Percentiles rank a stretch among this genome's conserved stretches.
Conservation (phyloP, 495 filamentous ascomycete species). For the Xylaria grammica region DNA sequence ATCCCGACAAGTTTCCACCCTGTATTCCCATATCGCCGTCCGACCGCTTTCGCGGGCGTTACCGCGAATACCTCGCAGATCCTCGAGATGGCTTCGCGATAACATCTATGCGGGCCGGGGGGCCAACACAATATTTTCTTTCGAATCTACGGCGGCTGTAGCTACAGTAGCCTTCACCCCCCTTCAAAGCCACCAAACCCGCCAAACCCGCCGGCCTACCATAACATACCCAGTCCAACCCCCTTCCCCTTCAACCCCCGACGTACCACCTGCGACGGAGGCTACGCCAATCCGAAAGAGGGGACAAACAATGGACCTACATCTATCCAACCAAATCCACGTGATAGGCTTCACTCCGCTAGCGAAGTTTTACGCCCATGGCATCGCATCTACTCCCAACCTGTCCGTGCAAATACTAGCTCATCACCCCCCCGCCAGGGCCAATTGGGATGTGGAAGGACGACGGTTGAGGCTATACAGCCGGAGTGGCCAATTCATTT, state of each 20-base stretch:
- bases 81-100: constrained; percentile 53
- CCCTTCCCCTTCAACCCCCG: background rate
- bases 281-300: background rate
- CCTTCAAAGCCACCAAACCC: background rate
- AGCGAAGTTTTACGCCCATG: constrained; percentile 58
- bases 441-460: constrained; percentile 33
- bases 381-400: constrained; percentile 45
- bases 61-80: constrained; percentile 55
- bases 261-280: background rate
- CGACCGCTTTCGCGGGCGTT: constrained; percentile 58
- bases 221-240: no score
- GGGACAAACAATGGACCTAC: background rate
- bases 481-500: background rate
- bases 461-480: constrained; percentile 27
- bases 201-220: no score
- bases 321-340: constrained; percentile 49
- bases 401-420: constrained; percentile 37
- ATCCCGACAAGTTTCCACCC: constrained; percentile 43
- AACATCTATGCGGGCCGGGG: constrained; percentile 56
- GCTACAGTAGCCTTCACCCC: background rate
- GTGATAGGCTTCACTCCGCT: constrained; percentile 56
- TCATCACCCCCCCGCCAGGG: constrained; percentile 23
- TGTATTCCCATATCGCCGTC: constrained; percentile 45
- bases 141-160: background rate
- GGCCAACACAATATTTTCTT: constrained; percentile 42